A percentile compares a stretch with the other conserved stretches of the same genome.
Evolutionary conservation across 2,329 filamentous ascomycete species (phyloP).

Genomic region (Colletotrichum spaethianum): DNA sequence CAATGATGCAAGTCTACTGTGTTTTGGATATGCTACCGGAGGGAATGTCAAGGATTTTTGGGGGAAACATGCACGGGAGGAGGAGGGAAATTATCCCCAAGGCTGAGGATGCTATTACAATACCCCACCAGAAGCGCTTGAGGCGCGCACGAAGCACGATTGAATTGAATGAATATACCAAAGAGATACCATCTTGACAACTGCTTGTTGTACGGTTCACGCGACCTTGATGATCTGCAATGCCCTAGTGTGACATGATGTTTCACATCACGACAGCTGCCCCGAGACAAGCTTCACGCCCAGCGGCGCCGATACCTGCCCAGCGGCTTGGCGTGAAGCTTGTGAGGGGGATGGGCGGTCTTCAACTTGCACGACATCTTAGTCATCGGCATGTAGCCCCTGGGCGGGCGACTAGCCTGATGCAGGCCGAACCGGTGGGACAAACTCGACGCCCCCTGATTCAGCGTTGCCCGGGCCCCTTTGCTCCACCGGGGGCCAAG

Average conservation of each 20-base stretch:
- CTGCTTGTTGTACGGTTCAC: neutral
- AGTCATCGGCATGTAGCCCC: constrained; percentile 1
- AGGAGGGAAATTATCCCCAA: neutral
- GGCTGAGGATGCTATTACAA: neutral
- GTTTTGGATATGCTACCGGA: neutral
- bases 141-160: neutral
- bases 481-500: neutral
- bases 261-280: neutral
- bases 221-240: neutral
- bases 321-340: constrained; percentile 36
- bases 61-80: neutral
- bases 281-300: constrained; percentile 32
- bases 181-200: neutral
- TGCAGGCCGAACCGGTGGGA: neutral
- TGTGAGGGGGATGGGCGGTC: constrained; percentile 9
- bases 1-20: neutral
- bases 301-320: constrained; percentile 9
- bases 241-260: neutral
- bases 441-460: neutral
- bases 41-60: neutral
- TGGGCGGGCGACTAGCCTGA: neutral
- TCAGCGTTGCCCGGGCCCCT: neutral
- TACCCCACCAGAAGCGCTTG: constrained; percentile 5
- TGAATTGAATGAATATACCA: constrained; percentile 17
- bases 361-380: constrained; percentile 12